Conservation (phyloP, 768 basidiomycete genomes). For the Gloeostereum incarnatum region DNA sequence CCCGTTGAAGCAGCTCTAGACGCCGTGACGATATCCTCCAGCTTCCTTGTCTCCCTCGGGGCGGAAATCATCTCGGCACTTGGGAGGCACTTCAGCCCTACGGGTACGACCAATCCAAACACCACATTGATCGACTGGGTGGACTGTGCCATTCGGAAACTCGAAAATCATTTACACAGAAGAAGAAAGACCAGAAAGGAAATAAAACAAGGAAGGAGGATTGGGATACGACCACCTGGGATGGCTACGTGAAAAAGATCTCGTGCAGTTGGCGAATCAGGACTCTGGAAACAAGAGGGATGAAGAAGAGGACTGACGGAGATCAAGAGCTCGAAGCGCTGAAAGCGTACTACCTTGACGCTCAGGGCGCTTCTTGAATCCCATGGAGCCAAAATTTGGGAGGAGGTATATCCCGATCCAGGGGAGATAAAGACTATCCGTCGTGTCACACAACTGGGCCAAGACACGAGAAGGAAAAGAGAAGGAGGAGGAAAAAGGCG, state of each 20-base stretch:
- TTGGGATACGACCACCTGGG: conserved; percentile 7
- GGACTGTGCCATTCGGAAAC: conserved; percentile 16
- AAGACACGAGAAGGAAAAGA: too few relatives aligned
- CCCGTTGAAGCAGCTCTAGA: conserved; percentile 29
- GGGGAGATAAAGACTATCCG: conserved; percentile 9
- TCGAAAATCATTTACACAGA: conserved; percentile 14
- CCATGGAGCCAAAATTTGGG: conserved; percentile 32
- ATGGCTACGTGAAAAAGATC: too few relatives aligned
- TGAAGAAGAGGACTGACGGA: not conserved
- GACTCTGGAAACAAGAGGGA: conserved; percentile 5
- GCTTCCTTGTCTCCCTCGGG: conserved; percentile 27
- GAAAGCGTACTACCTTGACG: conserved; percentile 19
- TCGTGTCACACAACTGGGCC: too few relatives aligned
- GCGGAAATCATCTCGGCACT: conserved; percentile 23
- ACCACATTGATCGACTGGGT: conserved; percentile 30
- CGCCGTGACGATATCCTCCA: conserved; percentile 26
- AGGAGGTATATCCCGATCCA: conserved; percentile 23
- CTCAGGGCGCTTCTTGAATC: conserved; percentile 21
- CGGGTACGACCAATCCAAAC: conserved; percentile 11
- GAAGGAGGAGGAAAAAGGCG: too few relatives aligned
- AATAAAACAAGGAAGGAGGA: conserved; percentile 1
- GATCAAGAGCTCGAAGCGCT: conserved; percentile 15
- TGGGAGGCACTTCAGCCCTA: conserved; percentile 13
- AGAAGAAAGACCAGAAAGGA: conserved; percentile 8
- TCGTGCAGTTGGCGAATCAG: too few relatives aligned